Conservation (phyloP, 352 stramenopile genomes). For the Pythium grandisporangium region DNA sequence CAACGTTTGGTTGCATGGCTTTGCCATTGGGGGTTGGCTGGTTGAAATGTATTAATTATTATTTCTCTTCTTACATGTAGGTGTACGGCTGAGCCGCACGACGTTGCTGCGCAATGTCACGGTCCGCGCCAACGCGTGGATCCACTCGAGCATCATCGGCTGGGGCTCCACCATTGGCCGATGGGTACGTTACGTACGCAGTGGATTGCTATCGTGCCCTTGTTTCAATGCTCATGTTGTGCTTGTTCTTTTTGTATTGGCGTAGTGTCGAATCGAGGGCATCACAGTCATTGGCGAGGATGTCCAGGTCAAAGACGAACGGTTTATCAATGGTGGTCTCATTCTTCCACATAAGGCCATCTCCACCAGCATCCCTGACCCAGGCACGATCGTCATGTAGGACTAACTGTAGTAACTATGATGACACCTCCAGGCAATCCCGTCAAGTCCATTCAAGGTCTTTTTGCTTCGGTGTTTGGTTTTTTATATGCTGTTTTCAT, state of each 20-base stretch:
- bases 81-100: conserved; percentile 75
- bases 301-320: conserved; percentile 83
- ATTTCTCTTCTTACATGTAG: too few species aligned
- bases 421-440: too few species aligned
- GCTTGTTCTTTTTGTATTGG: not conserved
- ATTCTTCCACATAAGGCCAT: conserved; percentile 86
- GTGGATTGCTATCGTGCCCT: not conserved
- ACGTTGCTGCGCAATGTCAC: conserved; percentile 72
- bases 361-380: conserved; percentile 74
- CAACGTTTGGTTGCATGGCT: not conserved
- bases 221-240: not conserved
- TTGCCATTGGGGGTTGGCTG: too few species aligned
- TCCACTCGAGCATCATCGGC: conserved; percentile 85
- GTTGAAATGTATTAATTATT: too few species aligned
- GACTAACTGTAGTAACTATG: too few species aligned
- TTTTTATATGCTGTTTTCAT: too few species aligned
- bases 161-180: conserved; percentile 82
- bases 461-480: too few species aligned
- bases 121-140: conserved; percentile 75
- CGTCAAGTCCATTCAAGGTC: too few species aligned
- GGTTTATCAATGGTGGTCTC: conserved; percentile 84
- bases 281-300: conserved; percentile 82
- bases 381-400: conserved; percentile 87
- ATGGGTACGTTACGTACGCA: conserved; percentile 67
- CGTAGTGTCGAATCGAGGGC: conserved; percentile 77